Percentiles rank a stretch among this genome's conserved stretches.
phyloP scores from a whole-genome alignment of 805 yeast genomes.

The Pichia kluyveri region DNA sequence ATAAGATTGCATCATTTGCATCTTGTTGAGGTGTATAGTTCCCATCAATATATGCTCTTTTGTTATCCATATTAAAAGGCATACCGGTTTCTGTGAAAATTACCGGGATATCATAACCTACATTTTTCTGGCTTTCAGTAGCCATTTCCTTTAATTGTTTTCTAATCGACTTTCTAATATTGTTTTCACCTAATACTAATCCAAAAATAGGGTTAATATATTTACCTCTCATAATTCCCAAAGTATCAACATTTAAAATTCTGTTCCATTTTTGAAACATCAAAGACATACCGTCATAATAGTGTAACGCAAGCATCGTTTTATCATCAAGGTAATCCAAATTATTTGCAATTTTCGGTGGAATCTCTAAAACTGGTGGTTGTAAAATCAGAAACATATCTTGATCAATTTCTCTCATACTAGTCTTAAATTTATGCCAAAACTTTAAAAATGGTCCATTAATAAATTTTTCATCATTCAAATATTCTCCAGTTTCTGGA shows the following conservation, averaged over 20 bases:
- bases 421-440: constrained; percentile 40
- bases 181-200: constrained; percentile 72
- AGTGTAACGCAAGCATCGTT: constrained; percentile 79
- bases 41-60: constrained; percentile 57
- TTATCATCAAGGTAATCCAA: constrained; percentile 43
- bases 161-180: constrained; percentile 63
- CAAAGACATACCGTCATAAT: constrained; percentile 88
- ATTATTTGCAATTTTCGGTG: constrained; percentile 54
- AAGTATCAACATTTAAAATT: constrained; percentile 74
- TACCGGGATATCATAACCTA: constrained; percentile 63
- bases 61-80: constrained; percentile 92
- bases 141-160: constrained; percentile 61
- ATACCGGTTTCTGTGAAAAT: constrained; percentile 93
- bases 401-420: constrained; percentile 37
- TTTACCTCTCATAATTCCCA: constrained; percentile 75
- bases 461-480: constrained; percentile 49
- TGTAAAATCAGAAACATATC: constrained; percentile 57
- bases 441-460: constrained; percentile 59
- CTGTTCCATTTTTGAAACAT: constrained; percentile 89
- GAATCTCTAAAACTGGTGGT: constrained; percentile 71
- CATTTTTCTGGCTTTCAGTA: constrained; percentile 47
- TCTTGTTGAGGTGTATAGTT: constrained; percentile 64
- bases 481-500: constrained; percentile 28
- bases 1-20: constrained; percentile 76
- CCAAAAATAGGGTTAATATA: constrained; percentile 68